Base-by-base conservation (phyloP, 768 basidiomycete species). In the Russula olivacea region DNA sequence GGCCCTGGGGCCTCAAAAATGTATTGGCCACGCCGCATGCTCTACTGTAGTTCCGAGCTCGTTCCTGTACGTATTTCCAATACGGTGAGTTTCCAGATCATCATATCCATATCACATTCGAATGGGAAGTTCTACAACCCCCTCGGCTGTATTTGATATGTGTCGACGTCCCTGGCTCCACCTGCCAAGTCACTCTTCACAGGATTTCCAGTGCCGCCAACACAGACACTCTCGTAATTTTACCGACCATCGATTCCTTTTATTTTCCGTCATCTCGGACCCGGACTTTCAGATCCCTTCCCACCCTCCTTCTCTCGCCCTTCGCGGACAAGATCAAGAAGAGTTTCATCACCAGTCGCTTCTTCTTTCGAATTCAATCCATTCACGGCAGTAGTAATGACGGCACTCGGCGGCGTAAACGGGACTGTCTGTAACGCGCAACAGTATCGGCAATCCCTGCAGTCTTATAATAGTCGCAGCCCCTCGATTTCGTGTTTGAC, bases 351-450 rank as follows among this genome's bases (percentile, higher is more conserved):
- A 14, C 11, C 19, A 34, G n/a, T 41, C 48, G 2, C 23, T 15
- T 30, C 19, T 63, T 61, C 28, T 2, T 28, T 28, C 28, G n/a
- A n/a, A n/a, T 23, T 48, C 41, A 23, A 8, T 19, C 4, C 34
- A 21, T 51, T 11, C 28, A 23, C n/a, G 4, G n/a, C 1, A 14
- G 28, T 11, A 38, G 19, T 17, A 2, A 63, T 58, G 50, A 7
- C 43, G 0, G 19, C 41, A 55, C 14, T 49, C 9, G 58, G 9
- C 11, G 54, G 58, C 7, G 62, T 64, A 36, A 51, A 56, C 19
- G 53, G 58, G 23, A 66, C 65, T 12, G 30, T 56, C 47, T 66
- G 65, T 28, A 41, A 41, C 21, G 54, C 9, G 10, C 25, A 48
- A 2, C 60, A 65, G 34, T 61, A 55, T 17, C 1, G 21, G 0